Evolutionary conservation across 129 eudicot genomes (phyloP), one percentile per base, ranked within the genome.

Genomic region (Flaveria sonorensis): DNA sequence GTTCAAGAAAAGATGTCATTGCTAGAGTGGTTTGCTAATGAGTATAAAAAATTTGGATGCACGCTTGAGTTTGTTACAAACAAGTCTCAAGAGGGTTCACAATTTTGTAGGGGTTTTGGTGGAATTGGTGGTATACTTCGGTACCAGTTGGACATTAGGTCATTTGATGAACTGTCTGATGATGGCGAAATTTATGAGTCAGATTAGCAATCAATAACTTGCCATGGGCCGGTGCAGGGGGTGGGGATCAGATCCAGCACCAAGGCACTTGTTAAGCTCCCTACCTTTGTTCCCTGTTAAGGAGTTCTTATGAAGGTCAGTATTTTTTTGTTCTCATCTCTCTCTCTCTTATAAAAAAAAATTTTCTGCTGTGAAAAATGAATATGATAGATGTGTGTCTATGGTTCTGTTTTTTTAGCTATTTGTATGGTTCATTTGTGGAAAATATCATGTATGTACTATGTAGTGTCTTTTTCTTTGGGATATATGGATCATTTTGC

Each of bases 61-160:
- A 75, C 85, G 1, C 85, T 81, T 42, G 85, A 81, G 69, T 81
- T 81, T 50, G 78, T 81, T 14, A 81, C 85, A 3, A 81, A 81
- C 45, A 81, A 81, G 36, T 75, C 81, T 23, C 85, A 81, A 70
- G 85, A 81, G 50, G 81, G 85, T 6, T 81, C 81, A 2, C 85
- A 81, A 19, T 81, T 81, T 75, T 81, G 85, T 61, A 81, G 85
- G 24, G 85, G 85, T 13, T 81, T 81, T 55, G 85, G 85, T 68
- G 85, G 85, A 14, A 81, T 81, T 36, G 85, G 85, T 75, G 85
- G 85, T n/a, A 81, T 81, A 48, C 73, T 81, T 61, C 61, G 85
- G 5, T 81, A 81, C 72, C 85, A 76, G 77, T 81, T 81, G 66
- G 85, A 81, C 50, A 81, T 81, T 61, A 71, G 85, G 40, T 81